phyloP scores from a whole-genome alignment of 805 yeast genomes.

The Barnettozyma vustinii region DNA sequence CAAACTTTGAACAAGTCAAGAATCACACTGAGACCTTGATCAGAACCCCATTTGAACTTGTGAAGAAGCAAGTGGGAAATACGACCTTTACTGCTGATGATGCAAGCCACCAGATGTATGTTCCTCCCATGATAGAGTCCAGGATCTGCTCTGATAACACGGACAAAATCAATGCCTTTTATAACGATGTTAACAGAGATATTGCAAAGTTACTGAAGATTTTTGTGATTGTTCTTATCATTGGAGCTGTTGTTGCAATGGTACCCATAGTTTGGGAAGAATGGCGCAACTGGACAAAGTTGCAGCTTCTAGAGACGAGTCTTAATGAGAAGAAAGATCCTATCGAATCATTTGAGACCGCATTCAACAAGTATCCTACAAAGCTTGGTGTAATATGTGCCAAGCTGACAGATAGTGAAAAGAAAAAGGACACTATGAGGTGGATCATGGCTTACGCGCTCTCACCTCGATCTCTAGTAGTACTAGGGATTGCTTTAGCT shows the following conservation, averaged over 20 bases:
- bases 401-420: not conserved
- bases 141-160: slow-evolving; percentile 37
- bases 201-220: slow-evolving; percentile 34
- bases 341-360: slow-evolving; percentile 20
- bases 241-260: slow-evolving; percentile 38
- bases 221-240: slow-evolving; percentile 33
- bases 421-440: slow-evolving; percentile 23
- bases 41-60: slow-evolving; percentile 50
- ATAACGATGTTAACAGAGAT: slow-evolving; percentile 24
- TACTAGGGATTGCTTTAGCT: slow-evolving; percentile 48
- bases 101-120: slow-evolving; percentile 27
- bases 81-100: slow-evolving; percentile 18
- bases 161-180: slow-evolving; percentile 35
- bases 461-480: slow-evolving; percentile 44
- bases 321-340: slow-evolving; percentile 13
- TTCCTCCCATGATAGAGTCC: slow-evolving; percentile 32
- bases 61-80: slow-evolving; percentile 38
- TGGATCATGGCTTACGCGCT: slow-evolving; percentile 41
- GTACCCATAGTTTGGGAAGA: slow-evolving; percentile 42
- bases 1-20: slow-evolving; percentile 60
- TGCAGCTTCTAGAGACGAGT: slow-evolving; percentile 30
- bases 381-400: slow-evolving; percentile 17
- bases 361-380: slow-evolving; percentile 21
- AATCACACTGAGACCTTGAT: slow-evolving; percentile 52
- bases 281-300: slow-evolving; percentile 41